Conservation (phyloP, 2,329 filamentous ascomycete genomes). For the Ophidiomyces ophidiicola region DNA sequence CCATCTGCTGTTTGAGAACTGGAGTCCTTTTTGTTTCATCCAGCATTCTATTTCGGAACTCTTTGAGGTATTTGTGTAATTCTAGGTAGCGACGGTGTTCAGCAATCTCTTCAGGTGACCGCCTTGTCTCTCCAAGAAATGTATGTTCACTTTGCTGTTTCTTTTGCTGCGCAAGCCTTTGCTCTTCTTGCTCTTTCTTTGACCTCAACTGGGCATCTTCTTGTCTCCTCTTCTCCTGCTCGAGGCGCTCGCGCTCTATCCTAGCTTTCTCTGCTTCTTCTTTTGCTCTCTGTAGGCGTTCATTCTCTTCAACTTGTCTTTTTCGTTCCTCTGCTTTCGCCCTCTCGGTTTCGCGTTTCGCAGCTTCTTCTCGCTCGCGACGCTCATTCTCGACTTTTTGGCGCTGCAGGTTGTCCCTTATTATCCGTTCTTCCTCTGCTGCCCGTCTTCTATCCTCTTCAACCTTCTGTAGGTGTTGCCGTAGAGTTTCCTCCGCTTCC, state of each 20-base stretch:
- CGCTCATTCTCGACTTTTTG: constrained; percentile 24
- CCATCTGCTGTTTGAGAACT: constrained; percentile 52
- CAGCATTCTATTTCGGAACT: constrained; percentile 42
- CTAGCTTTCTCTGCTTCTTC: constrained; percentile 24
- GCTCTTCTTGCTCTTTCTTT: constrained; percentile 24
- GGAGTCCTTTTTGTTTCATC: constrained; percentile 45
- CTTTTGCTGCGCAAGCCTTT: constrained; percentile 20
- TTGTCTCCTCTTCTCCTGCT: constrained; percentile 20
- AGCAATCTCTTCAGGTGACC: constrained; percentile 29
- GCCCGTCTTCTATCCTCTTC: constrained; percentile 27
- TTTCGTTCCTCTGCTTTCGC: constrained; percentile 38
- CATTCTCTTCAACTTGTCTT: constrained; percentile 37
- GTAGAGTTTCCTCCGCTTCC: constrained; percentile 27
- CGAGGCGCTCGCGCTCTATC: constrained; percentile 13
- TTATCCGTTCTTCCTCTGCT: constrained; percentile 27
- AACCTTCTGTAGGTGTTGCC: constrained; percentile 26
- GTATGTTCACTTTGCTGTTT: constrained; percentile 23
- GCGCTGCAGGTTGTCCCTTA: constrained; percentile 33
- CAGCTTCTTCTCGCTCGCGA: constrained; percentile 36
- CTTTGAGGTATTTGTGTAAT: constrained; percentile 57
- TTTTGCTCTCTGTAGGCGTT: constrained; percentile 34
- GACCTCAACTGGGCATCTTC: constrained; percentile 20
- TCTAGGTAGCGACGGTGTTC: constrained; percentile 40
- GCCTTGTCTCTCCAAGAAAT: constrained; percentile 21
- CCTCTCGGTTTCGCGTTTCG: constrained; percentile 34